Evolutionary conservation across 768 basidiomycete species (phyloP).

Genomic region (Tubosaeta brunneosetosa): DNA sequence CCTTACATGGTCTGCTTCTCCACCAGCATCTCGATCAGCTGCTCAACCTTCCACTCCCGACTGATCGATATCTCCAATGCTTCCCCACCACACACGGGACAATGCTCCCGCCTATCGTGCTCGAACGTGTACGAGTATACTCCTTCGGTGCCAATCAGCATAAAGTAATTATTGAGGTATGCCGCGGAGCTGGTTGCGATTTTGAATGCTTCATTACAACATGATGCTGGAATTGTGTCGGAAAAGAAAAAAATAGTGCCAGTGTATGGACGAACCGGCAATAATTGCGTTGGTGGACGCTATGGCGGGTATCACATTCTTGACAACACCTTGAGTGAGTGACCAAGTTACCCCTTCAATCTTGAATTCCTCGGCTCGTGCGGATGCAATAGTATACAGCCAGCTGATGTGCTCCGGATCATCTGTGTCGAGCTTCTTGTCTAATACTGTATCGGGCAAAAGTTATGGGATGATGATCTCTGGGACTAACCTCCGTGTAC

Average conservation of each 20-base stretch:
- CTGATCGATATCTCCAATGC: conserved; percentile 68
- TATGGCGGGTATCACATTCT: conserved; percentile 99
- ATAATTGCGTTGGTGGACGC: conserved; percentile 99
- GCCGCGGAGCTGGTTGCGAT: conserved; percentile 94
- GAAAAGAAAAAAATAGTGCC: background rate
- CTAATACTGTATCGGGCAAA: conserved; percentile 28
- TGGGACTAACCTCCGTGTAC: conserved; percentile 68
- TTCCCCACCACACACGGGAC: conserved; percentile 96
- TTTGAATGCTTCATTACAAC: conserved; percentile 99
- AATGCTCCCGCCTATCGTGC: conserved; percentile 87
- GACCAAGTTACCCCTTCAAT: conserved; percentile 99
- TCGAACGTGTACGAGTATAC: conserved; percentile 98
- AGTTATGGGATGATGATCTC: background rate
- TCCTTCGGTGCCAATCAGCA: conserved; percentile 95
- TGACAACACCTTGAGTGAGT: conserved; percentile 96
- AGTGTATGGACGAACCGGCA: conserved; percentile 53
- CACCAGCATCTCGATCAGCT: conserved; percentile 79
- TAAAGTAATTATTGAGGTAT: conserved; percentile 95
- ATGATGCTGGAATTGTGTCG: conserved; percentile 59
- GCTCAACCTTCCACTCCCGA: conserved; percentile 74
- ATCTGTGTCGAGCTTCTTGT: conserved; percentile 96
- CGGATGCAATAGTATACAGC: conserved; percentile 76
- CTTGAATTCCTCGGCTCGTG: conserved; percentile 88
- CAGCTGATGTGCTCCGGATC: conserved; percentile 96
- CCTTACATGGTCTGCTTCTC: conserved; percentile 89